phyloP scores from a whole-genome alignment of 495 filamentous ascomycete genomes.

The Pyronema domesticum region DNA sequence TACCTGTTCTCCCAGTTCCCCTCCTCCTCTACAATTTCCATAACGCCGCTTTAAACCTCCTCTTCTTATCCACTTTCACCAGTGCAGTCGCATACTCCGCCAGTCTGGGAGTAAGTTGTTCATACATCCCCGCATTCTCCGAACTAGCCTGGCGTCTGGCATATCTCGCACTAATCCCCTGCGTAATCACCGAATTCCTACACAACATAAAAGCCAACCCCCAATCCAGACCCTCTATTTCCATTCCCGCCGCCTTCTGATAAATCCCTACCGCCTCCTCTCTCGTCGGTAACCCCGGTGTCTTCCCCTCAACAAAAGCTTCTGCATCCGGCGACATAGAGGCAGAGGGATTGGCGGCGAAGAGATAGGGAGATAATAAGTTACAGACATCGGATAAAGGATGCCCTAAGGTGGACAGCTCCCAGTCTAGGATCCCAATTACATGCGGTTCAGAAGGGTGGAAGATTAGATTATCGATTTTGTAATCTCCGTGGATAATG shows the following conservation, averaged over 20 bases:
- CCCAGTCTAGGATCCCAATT: conserved; percentile 91
- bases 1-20: too few species aligned
- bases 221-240: conserved; percentile 48
- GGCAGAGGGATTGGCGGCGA: conserved; percentile 26
- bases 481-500: conserved; percentile 89
- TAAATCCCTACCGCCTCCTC: conserved; percentile 64
- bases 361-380: conserved; percentile 16
- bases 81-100: conserved; percentile 61
- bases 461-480: conserved; percentile 94
- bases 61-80: conserved; percentile 30
- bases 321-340: conserved; percentile 26
- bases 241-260: conserved; percentile 49
- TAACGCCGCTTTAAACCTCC: conserved; percentile 12
- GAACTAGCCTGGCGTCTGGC: conserved; percentile 82
- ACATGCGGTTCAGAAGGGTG: conserved; percentile 74
- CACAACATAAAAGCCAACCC: conserved; percentile 43
- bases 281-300: conserved; percentile 56
- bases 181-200: conserved; percentile 62
- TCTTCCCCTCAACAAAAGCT: conserved; percentile 42
- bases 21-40: background rate
- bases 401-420: conserved; percentile 92
- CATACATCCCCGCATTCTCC: conserved; percentile 57
- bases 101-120: conserved; percentile 42
- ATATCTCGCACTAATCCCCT: conserved; percentile 78
- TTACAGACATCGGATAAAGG: conserved; percentile 66